phyloP scores from a whole-genome alignment of 2,329 filamentous ascomycete species.

The Aspergillus spinulosporus region DNA sequence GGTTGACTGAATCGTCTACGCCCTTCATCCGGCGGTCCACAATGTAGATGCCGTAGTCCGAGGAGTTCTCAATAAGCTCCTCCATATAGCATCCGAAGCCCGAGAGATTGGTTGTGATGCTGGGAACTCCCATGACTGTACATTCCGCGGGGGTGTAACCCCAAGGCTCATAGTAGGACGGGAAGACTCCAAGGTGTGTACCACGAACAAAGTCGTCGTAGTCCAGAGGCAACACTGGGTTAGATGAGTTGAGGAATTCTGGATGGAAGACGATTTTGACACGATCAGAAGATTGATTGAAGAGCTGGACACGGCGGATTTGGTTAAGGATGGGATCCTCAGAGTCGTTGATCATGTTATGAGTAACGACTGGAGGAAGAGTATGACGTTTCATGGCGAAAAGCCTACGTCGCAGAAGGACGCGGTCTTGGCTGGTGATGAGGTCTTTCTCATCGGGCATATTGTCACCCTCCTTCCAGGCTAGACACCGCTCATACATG shows the following conservation, averaged over 20 bases:
- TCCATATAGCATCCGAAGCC: constrained; percentile 99
- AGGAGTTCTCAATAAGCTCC: constrained; percentile 95
- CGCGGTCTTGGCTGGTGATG: constrained; percentile 86
- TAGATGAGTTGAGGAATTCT: constrained; percentile 93
- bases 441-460: constrained; percentile 97
- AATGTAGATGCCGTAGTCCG: constrained; percentile 98
- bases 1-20: constrained; percentile 95
- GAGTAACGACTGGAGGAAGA: constrained; percentile 92
- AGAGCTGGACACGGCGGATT: constrained; percentile 90
- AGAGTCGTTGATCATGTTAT: constrained; percentile 95
- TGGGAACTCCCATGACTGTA: constrained; percentile 98
- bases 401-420: constrained; percentile 83
- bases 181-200: constrained; percentile 91
- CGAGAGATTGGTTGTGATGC: constrained; percentile 95
- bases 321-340: constrained; percentile 96
- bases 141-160: constrained; percentile 98
- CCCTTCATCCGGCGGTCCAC: constrained; percentile 94
- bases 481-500: constrained; percentile 89
- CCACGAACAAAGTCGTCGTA: constrained; percentile 98
- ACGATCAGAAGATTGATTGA: constrained; percentile 91
- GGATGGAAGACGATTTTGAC: constrained; percentile 99
- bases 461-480: constrained; percentile 92
- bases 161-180: constrained; percentile 99
- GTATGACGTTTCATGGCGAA: constrained; percentile 95
- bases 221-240: constrained; percentile 91